These are phyloP conservation scores for Magnolia changhungtana DNA, from an alignment of 164 flowering plant genomes.

Conservation along the genomic window DNA sequence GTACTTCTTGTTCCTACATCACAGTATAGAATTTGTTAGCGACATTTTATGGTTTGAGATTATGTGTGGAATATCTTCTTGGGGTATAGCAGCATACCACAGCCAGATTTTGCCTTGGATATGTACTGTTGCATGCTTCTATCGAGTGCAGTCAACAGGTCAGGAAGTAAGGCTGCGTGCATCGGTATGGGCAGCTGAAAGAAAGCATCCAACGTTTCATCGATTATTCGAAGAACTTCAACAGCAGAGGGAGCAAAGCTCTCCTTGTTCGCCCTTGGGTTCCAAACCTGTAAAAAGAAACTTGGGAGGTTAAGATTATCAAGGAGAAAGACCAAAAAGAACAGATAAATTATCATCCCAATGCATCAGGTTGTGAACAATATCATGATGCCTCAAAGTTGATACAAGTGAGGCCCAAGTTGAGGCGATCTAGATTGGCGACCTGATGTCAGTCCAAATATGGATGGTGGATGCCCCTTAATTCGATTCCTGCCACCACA, in stretches of 20 bases:
- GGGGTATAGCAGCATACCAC: slow-evolving; percentile 47
- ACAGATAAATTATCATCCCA: too few species aligned
- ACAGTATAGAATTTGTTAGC: not conserved
- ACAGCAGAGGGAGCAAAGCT: slow-evolving; percentile 84
- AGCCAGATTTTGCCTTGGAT: slow-evolving; percentile 89
- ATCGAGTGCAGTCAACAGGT: slow-evolving; percentile 78
- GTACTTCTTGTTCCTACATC: slow-evolving; percentile 69
- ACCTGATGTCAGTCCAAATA: too few species aligned
- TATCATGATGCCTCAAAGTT: too few species aligned
- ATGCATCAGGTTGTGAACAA: too few species aligned
- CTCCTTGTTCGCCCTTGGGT: slow-evolving; percentile 64
- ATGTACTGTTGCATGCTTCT: slow-evolving; percentile 75
- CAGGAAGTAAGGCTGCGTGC: slow-evolving; percentile 90
- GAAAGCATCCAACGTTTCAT: slow-evolving; percentile 84
- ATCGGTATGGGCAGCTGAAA: slow-evolving; percentile 90
- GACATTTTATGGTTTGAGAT: not conserved
- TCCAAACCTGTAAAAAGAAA: slow-evolving; percentile 63
- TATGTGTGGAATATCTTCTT: not conserved
- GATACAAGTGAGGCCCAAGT: too few species aligned
- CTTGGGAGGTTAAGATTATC: not conserved
- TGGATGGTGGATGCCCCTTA: too few species aligned
- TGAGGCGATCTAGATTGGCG: too few species aligned
- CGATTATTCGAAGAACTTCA: slow-evolving; percentile 66
- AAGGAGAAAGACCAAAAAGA: not conserved
- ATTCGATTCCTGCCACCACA: too few species aligned